phyloP scores from a whole-genome alignment of 1,284 basidiomycete genomes.

The Apiotrichum sp. region DNA sequence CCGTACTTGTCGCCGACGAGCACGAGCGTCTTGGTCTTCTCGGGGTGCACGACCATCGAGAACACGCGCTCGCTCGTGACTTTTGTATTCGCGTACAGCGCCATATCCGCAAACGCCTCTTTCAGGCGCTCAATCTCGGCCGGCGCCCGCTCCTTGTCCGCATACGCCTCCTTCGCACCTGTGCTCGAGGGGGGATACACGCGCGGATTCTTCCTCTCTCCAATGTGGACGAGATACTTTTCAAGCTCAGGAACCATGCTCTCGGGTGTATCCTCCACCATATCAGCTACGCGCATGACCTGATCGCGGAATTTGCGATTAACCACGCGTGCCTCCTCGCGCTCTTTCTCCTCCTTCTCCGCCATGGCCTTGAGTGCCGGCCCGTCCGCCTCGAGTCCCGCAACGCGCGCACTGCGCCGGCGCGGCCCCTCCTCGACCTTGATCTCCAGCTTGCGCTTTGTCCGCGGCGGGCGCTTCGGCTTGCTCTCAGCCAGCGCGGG shows the following conservation, averaged over 20 bases:
- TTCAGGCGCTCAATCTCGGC: slow-evolving; percentile 29
- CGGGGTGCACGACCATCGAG: slow-evolving; percentile 49
- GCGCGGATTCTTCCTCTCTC: neutral
- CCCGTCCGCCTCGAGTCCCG: slow-evolving; percentile 37
- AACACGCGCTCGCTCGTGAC: slow-evolving; percentile 48
- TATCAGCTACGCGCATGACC: slow-evolving; percentile 32
- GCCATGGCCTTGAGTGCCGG: slow-evolving; percentile 25
- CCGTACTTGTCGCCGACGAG: slow-evolving; percentile 50
- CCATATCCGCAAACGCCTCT: slow-evolving; percentile 32
- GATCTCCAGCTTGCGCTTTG: slow-evolving; percentile 4
- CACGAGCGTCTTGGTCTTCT: slow-evolving; percentile 44
- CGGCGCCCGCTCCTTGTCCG: slow-evolving; percentile 17
- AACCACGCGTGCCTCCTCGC: slow-evolving; percentile 29
- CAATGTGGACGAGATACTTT: neutral
- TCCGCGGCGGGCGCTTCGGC: neutral
- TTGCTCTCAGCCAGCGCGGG: slow-evolving; percentile 18
- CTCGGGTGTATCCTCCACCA: slow-evolving; percentile 31
- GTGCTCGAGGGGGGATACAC: neutral
- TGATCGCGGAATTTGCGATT: slow-evolving; percentile 31
- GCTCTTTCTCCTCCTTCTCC: slow-evolving; percentile 31
- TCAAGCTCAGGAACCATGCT: slow-evolving; percentile 19
- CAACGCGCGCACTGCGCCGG: slow-evolving; percentile 33
- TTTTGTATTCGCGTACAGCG: slow-evolving; percentile 39
- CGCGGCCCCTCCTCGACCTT: slow-evolving; percentile 28
- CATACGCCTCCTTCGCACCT: slow-evolving; percentile 20